Conservation (phyloP, 208 protist species). For the Trichomonas gallinae region DNA sequence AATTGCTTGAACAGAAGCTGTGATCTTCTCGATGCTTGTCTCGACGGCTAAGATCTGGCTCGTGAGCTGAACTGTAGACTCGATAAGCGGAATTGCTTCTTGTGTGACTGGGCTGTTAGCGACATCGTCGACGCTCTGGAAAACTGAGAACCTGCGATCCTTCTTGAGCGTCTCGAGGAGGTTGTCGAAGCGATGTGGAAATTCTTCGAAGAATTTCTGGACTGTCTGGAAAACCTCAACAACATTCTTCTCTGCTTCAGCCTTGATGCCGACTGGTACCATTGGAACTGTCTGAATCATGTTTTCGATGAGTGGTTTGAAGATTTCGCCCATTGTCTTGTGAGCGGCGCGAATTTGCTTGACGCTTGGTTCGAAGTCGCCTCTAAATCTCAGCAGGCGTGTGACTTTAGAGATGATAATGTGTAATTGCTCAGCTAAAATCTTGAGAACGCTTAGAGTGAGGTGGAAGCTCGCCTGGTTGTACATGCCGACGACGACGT, state of each 20-base stretch:
- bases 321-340: neutral
- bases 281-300: neutral
- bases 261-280: neutral
- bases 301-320: neutral
- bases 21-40: neutral
- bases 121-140: neutral
- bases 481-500: neutral
- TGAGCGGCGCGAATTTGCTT: neutral
- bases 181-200: neutral
- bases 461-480: neutral
- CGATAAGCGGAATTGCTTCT: neutral
- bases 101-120: neutral
- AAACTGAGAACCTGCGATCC: neutral
- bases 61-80: neutral
- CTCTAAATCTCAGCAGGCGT: neutral
- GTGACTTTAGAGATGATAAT: neutral
- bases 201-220: neutral
- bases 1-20: neutral
- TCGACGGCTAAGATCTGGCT: neutral
- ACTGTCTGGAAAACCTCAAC: neutral
- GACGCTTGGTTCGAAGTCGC: neutral
- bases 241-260: neutral
- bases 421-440: neutral
- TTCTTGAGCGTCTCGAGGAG: neutral
- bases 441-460: neutral